Evolutionary conservation across 768 basidiomycete genomes (phyloP).

Genomic region (Trametes elegans): DNA sequence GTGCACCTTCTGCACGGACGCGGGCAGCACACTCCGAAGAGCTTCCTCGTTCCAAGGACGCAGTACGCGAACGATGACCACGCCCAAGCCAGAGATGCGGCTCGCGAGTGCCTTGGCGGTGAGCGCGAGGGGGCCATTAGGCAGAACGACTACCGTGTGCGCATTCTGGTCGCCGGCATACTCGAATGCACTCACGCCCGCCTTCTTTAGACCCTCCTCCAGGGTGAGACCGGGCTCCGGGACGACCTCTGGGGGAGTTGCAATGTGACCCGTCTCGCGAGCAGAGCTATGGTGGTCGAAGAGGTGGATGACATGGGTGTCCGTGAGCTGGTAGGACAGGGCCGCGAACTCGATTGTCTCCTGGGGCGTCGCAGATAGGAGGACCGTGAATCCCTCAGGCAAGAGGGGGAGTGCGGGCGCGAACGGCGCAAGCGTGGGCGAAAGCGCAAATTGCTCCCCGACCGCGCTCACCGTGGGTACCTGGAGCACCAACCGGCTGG

Average conservation of each 20-base stretch:
- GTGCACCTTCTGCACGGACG: constrained; percentile 55
- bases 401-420: constrained; percentile 58
- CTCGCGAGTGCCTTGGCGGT: constrained; percentile 51
- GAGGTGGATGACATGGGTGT: constrained; percentile 78
- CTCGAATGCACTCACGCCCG: constrained; percentile 75
- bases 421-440: constrained; percentile 73
- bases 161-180: constrained; percentile 69
- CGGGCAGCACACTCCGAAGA: constrained; percentile 59
- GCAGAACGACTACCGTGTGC: constrained; percentile 61
- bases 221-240: constrained; percentile 35
- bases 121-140: constrained; percentile 78
- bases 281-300: constrained; percentile 84
- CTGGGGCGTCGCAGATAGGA: constrained; percentile 82
- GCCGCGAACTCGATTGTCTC: constrained; percentile 77
- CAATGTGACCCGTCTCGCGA: constrained; percentile 68
- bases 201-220: constrained; percentile 47
- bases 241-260: constrained; percentile 38
- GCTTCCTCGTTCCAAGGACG: constrained; percentile 77
- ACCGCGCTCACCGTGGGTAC: constrained; percentile 72
- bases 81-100: constrained; percentile 50
- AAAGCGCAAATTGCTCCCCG: constrained; percentile 65
- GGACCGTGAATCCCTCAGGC: constrained; percentile 62
- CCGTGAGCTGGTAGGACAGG: constrained; percentile 67
- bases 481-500: constrained; percentile 77
- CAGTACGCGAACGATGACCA: constrained; percentile 73